Evolutionary conservation across 345 rosid genomes (phyloP), one percentile per base, ranked within the genome.

Genomic region (rapeseed (Brassica napus)): DNA sequence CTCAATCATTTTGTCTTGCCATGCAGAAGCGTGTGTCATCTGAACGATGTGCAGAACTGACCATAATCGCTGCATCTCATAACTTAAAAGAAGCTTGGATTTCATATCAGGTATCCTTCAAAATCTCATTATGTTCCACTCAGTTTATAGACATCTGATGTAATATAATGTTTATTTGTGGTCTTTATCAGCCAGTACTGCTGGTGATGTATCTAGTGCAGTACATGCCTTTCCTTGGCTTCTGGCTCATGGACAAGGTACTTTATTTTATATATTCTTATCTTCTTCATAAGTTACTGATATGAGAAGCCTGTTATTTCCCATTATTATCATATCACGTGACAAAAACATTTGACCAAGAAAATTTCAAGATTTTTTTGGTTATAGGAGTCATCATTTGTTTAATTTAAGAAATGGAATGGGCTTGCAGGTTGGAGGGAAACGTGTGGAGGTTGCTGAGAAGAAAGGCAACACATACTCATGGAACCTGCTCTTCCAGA

Each of bases 181-280:
- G n/a, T n/a, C n/a, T n/a, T n/a, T n/a, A n/a, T n/a, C 94, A 91
- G 98, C 98, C 98, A 75, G 97, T 94, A 35, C 86, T 94, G 24
- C 87, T 87, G 34, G 94, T 94, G 57, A 88, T 92, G 95, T 94
- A 92, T 84, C 81, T 92, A 68, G 92, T 94, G 81, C 98, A 94
- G 72, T 90, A 91, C 87, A 85, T 92, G 90, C 97, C 97, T 35
- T 84, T 83, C 21, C 65, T 92, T 52, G 98, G 97, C 81, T 88
- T 85, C 77, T 92, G 97, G 97, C 89, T 94, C 62, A 94, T 94
- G 95, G 98, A 94, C 87, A 91, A 89, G 97, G 97, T 93, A 89
- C 75, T 57, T 76, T 75, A 64, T 59, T 39, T 39, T 39, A 58
- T 75, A 21, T 37, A 35, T 35, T 71, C 12, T 5, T 5, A 55